Evolutionary conservation across 345 rosid species (phyloP).

Genomic region (Moringa oleifera): DNA sequence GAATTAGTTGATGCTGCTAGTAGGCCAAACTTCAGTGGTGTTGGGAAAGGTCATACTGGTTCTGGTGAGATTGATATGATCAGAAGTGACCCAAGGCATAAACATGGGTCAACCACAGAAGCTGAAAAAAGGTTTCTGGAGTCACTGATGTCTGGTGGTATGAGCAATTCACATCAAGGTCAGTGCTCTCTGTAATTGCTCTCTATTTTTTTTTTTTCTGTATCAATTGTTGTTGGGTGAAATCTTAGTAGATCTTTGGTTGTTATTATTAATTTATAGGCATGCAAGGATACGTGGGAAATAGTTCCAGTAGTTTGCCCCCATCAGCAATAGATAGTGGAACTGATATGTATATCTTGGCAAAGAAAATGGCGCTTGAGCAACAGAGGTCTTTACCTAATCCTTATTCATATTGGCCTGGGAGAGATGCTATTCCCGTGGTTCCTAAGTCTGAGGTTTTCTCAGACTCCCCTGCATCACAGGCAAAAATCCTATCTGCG

Average conservation of each 20-base stretch:
- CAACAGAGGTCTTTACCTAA: conserved; percentile 58
- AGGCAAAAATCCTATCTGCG: conserved; percentile 31
- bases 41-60: conserved; percentile 41
- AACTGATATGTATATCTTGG: conserved; percentile 56
- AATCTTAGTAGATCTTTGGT: conserved; percentile 2
- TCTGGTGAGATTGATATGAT: conserved; percentile 44
- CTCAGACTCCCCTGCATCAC: conserved; percentile 32
- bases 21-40: conserved; percentile 39
- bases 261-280: conserved; percentile 38
- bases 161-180: conserved; percentile 64
- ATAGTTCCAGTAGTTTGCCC: conserved; percentile 38
- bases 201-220: neutral
- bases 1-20: conserved; percentile 45
- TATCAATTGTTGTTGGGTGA: neutral
- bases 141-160: conserved; percentile 73
- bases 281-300: conserved; percentile 56
- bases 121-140: conserved; percentile 93
- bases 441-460: conserved; percentile 56
- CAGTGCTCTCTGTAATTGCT: conserved; percentile 14
- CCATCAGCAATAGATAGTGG: conserved; percentile 53
- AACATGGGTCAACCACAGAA: conserved; percentile 52
- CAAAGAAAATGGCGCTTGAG: conserved; percentile 71
- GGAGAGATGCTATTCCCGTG: conserved; percentile 57
- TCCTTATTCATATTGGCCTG: conserved; percentile 59
- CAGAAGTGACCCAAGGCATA: conserved; percentile 51